Conservation (phyloP, 306 rosid species). For the Crotalaria pallida region DNA sequence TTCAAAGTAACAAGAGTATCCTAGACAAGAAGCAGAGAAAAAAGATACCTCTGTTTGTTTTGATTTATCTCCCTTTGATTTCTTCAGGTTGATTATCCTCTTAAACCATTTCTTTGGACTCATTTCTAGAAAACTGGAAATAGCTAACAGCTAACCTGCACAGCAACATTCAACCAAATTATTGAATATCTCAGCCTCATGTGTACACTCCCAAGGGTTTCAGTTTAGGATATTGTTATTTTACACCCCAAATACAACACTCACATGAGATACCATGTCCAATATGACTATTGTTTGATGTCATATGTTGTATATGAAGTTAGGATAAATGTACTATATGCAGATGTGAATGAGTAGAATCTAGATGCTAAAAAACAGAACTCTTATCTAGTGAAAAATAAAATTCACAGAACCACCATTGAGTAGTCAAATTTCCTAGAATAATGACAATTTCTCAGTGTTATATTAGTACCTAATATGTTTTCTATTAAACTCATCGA, state of each 20-base stretch:
- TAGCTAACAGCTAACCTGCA: conserved; percentile 22
- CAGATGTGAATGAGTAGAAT: too few species aligned
- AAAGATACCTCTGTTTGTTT: conserved; percentile 32
- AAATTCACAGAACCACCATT: neutral
- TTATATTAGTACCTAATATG: neutral
- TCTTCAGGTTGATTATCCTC: conserved; percentile 42
- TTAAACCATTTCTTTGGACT: conserved; percentile 49
- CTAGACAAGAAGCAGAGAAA: neutral
- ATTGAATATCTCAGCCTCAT: neutral
- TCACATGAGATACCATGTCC: too few species aligned
- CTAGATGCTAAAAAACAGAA: too few species aligned
- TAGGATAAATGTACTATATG: too few species aligned
- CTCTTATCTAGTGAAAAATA: too few species aligned
- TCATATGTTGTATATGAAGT: too few species aligned
- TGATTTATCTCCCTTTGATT: conserved; percentile 40
- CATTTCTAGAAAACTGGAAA: conserved; percentile 34
- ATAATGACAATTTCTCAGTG: neutral
- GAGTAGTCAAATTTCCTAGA: neutral
- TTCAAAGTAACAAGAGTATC: neutral
- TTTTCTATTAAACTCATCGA: neutral
- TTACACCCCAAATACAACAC: too few species aligned
- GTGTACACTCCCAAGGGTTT: neutral
- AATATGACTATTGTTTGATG: too few species aligned
- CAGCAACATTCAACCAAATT: neutral
- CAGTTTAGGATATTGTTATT: too few species aligned